Evolutionary conservation across 163 green algal species (phyloP).

Genomic region (Chlamydomonas reinhardtii): DNA sequence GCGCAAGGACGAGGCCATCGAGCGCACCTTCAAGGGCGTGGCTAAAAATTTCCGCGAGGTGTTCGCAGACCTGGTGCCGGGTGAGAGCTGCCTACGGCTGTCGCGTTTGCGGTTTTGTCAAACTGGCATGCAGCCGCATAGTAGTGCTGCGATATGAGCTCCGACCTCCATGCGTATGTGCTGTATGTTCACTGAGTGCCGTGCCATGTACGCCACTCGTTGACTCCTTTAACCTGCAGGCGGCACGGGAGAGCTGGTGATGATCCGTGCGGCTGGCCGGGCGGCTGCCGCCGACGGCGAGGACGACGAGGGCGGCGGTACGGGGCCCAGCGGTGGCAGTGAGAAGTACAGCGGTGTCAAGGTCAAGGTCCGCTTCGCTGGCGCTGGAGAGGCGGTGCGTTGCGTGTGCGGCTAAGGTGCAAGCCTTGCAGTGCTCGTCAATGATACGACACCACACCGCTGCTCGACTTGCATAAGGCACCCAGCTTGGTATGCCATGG

Average conservation of each 20-base stretch:
- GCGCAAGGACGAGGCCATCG: slow-evolving; percentile 97
- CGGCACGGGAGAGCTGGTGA: slow-evolving; percentile 86
- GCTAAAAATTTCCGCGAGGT: slow-evolving; percentile 96
- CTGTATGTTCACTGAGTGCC: too few species aligned
- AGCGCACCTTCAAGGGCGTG: slow-evolving; percentile 98
- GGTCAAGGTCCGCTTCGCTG: slow-evolving; percentile 67
- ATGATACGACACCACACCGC: too few species aligned
- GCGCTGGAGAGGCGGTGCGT: slow-evolving; percentile 43
- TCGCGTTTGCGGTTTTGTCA: too few species aligned
- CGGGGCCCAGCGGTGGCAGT: not conserved
- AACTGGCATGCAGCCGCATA: too few species aligned
- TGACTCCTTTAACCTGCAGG: too few species aligned
- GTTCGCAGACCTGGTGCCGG: slow-evolving; percentile 88
- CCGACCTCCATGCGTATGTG: too few species aligned
- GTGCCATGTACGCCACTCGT: too few species aligned
- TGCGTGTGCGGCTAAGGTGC: too few species aligned
- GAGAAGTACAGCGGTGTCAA: slow-evolving; percentile 94
- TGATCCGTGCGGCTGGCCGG: slow-evolving; percentile 78
- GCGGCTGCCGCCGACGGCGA: slow-evolving; percentile 49
- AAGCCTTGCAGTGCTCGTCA: too few species aligned
- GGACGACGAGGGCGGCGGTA: slow-evolving; percentile 53
- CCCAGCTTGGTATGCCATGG: too few species aligned
- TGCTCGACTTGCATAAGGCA: too few species aligned
- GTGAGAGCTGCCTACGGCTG: slow-evolving; percentile 27
- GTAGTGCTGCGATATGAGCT: too few species aligned